Base-by-base conservation (phyloP, 2,329 filamentous ascomycete genomes). In the Aspergillus aculeatinus region DNA sequence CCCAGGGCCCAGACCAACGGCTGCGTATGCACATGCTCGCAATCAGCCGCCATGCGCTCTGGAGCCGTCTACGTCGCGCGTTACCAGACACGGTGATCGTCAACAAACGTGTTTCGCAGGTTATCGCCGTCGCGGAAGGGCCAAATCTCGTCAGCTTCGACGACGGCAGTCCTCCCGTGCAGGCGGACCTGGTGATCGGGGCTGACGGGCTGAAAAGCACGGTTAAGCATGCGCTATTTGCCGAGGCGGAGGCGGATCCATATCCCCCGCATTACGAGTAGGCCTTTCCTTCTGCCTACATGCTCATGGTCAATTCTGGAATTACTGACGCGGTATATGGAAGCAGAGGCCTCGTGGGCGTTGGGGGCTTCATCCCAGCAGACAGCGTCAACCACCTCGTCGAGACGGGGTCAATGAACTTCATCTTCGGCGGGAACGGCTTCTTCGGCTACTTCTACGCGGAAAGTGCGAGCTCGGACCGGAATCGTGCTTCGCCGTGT, bases 381-480 rank as follows among this genome's bases (percentile, higher is more conserved):
- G 60, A 64, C 3, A 63, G 70, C 44, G 59, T 76, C 16, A 64
- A 65, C 39, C 50, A 60, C 1, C 57, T 72, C 2, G 66, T 81
- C 19, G 70, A 76, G 11, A 60, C 71, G 19, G 75, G 74, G 5
- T 70, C 70, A 1, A 79, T 81, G 74, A 74, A 72, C 44, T 72
- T 82, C 49, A 70, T 77, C 0, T 81, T 81, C 58, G 80, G 81
- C 1, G 72, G 76, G 0, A 81, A 80, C 55, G 81, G 81, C 0
- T 83, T 82, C 65, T 83, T 83, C 62, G 81, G 81, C 1, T 83
- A 82, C 65, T 76, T 77, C 27, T 77, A 75, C 53, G 66, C 72
- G 14, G 63, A 66, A 7, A 73, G 68, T 47, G 60, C 67, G 3
- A 9, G 55, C 10, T 55, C 62, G 2, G 66, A 64, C 14, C 58